Conservation (phyloP, 1,284 basidiomycete species). For the Malassezia pachydermatis region DNA sequence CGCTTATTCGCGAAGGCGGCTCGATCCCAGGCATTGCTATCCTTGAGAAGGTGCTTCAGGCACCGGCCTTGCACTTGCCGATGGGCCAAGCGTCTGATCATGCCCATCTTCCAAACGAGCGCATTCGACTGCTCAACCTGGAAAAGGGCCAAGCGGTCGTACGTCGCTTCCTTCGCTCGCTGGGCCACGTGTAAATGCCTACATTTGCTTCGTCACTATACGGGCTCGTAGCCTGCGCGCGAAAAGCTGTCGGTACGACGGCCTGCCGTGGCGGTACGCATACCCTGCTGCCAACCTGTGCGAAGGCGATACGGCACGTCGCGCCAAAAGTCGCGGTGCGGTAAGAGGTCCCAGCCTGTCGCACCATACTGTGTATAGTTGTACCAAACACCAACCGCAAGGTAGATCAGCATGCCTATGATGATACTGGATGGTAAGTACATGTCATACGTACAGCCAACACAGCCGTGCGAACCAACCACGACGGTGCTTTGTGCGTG, state of each 20-base stretch:
- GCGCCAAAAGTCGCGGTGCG: slow-evolving; percentile 38
- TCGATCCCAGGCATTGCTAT: slow-evolving; percentile 69
- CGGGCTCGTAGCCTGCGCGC: slow-evolving; percentile 7
- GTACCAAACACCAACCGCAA: slow-evolving; percentile 31
- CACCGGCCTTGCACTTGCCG: slow-evolving; percentile 69
- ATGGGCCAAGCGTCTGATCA: slow-evolving; percentile 65
- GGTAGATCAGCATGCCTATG: slow-evolving; percentile 21
- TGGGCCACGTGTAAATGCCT: slow-evolving; percentile 1
- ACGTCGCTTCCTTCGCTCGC: slow-evolving; percentile 15
- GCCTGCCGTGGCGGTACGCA: background rate
- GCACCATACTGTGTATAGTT: slow-evolving; percentile 41
- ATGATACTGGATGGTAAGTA: slow-evolving; percentile 1
- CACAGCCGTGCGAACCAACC: background rate
- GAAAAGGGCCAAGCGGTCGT: slow-evolving; percentile 36
- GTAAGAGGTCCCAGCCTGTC: slow-evolving; percentile 36
- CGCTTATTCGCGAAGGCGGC: slow-evolving; percentile 71
- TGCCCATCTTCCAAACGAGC: slow-evolving; percentile 75
- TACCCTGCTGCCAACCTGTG: slow-evolving; percentile 23
- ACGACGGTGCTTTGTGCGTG: background rate
- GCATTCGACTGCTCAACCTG: slow-evolving; percentile 66
- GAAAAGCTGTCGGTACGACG: background rate
- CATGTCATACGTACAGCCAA: background rate
- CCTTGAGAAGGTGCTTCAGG: slow-evolving; percentile 73
- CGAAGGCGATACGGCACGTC: slow-evolving; percentile 30
- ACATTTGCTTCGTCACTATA: background rate